These are phyloP conservation scores for Amphicarpaea edgeworthii DNA, from an alignment of 306 rosid genomes.

Conservation along the genomic window DNA sequence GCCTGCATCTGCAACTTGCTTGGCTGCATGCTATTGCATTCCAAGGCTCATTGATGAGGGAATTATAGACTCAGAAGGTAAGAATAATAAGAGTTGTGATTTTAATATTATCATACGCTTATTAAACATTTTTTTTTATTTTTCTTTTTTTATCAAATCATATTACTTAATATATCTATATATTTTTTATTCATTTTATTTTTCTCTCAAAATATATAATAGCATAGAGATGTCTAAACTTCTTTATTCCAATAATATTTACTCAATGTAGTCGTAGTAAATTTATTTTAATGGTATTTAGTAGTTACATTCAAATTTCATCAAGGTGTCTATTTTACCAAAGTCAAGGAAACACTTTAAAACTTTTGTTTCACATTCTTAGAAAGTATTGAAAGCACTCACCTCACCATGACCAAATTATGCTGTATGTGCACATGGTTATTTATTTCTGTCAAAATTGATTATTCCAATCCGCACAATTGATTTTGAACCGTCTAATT, in stretches of 20 bases:
- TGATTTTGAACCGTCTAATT: background rate
- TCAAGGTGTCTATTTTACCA: background rate
- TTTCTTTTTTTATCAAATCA: no score
- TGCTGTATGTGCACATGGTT: background rate
- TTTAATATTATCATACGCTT: no score
- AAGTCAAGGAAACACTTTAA: background rate
- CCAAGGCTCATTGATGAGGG: conserved; percentile 51
- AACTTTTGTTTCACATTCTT: background rate
- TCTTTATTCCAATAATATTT: no score
- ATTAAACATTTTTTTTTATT: no score
- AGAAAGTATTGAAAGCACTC: background rate
- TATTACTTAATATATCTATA: no score
- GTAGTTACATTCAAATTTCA: background rate
- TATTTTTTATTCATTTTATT: no score
- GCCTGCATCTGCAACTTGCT: conserved; percentile 42
- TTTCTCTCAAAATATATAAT: no score
- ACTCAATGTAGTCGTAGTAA: background rate
- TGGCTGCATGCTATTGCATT: background rate
- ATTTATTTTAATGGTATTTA: background rate
- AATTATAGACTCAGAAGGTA: conserved; percentile 47
- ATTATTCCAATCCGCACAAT: background rate
- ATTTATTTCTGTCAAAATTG: background rate
- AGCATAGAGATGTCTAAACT: no score
- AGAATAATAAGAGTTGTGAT: no score
- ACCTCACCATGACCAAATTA: background rate